Conservation (phyloP, 768 basidiomycete genomes). For the Leccinellum albellum region DNA sequence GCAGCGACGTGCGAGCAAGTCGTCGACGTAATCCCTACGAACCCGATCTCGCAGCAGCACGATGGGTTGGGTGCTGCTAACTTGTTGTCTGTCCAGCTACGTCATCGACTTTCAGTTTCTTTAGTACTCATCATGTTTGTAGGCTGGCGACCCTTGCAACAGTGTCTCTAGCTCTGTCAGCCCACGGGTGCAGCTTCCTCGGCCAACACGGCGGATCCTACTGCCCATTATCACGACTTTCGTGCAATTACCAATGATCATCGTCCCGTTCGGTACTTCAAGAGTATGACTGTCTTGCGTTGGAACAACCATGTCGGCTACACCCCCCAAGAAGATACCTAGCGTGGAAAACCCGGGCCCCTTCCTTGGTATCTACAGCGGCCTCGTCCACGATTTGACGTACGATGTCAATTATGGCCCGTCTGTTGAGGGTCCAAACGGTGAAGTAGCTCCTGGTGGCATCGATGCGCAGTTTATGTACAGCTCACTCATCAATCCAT, state of each 20-base stretch:
- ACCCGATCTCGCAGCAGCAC: too few relatives aligned
- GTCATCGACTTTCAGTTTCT: conserved; percentile 10
- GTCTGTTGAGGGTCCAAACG: conserved; percentile 45
- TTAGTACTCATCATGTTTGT: background rate
- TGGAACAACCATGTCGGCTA: conserved; percentile 87
- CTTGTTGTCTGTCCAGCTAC: conserved; percentile 92
- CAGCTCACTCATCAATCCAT: conserved; percentile 59
- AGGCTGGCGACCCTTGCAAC: conserved; percentile 92
- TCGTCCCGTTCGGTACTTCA: background rate
- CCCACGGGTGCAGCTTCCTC: conserved; percentile 79
- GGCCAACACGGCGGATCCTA: conserved; percentile 69
- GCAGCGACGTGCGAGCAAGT: too few relatives aligned
- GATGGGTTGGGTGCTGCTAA: too few relatives aligned
- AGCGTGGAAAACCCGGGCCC: conserved; percentile 59
- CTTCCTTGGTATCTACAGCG: conserved; percentile 79
- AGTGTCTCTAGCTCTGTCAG: conserved; percentile 79
- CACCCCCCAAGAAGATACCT: conserved; percentile 63
- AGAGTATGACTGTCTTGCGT: conserved; percentile 84
- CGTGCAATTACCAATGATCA: conserved; percentile 70
- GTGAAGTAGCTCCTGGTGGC: conserved; percentile 39
- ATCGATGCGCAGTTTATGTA: conserved; percentile 68
- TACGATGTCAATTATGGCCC: conserved; percentile 73
- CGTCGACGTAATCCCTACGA: too few relatives aligned
- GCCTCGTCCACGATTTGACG: conserved; percentile 82
- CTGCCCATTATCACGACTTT: conserved; percentile 93